Evolutionary conservation across 306 rosid species (phyloP), one percentile per base, ranked within the genome.

Genomic region (Cyamopsis tetragonoloba): DNA sequence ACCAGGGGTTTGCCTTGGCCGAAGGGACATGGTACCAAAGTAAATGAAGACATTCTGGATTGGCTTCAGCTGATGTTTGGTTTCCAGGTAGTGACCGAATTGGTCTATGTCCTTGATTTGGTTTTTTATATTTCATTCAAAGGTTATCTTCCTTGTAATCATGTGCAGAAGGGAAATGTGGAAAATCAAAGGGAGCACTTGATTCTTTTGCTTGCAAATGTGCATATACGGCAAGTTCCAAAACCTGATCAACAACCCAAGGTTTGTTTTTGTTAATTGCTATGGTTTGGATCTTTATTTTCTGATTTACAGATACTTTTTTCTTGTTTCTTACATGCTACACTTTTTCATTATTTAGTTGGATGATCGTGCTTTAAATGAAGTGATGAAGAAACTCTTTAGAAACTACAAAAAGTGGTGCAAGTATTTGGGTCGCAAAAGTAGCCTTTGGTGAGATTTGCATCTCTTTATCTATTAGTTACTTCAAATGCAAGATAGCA

Each of bases 111-210:
- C 23, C 38, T 34, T 57, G 35, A n/a, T 53, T 66, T 28, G 77
- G 28, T 73, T 53, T 75, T 57, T 59, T 48, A 11, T 64, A 41
- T 65, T 63, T 62, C 14, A 32, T 54, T 42, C n/a, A 14, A 20
- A 54, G 42, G 24, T 54, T 62, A 63, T 61, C 62, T 61, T 80
- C 69, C 38, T 54, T 65, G 44, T 54, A 28, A 79, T 71, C 68
- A 56, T 66, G 4, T 80, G 82, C 88, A 93, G 98, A 86, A 80
- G 61, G 88, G 79, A 13, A 93, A 74, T 47, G 98, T 89, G 62
- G 98, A 88, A 64, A 93, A 93, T 82, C 98, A 93, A 84, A 93
- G 98, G 81, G 98, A 93, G 70, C 98, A 93, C 82, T 71, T 93
- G 86, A 93, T 93, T 78, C 84, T 93, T 62, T 88, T 93, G 84